Percentiles rank a stretch among this genome's conserved stretches.
Conservation (phyloP, 2,329 filamentous ascomycete species). For the Leptodontidium sp. region DNA sequence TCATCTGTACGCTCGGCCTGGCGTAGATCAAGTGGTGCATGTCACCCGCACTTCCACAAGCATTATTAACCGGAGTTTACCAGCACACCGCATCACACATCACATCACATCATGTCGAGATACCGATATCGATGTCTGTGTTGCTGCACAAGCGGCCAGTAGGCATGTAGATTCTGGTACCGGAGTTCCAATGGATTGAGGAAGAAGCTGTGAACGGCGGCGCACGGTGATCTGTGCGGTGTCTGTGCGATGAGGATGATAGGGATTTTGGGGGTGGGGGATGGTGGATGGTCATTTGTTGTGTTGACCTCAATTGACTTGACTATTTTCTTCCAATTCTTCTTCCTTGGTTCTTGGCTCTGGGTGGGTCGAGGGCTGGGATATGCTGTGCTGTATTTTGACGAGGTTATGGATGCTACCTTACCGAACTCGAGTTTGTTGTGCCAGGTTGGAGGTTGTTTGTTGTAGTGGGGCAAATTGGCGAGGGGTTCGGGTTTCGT, state of each 20-base stretch:
- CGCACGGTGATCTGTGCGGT: constrained; percentile 7
- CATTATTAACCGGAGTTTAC: neutral
- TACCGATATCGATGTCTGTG: neutral
- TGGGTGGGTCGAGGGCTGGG: neutral
- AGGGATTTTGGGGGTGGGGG: neutral
- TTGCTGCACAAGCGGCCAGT: constrained; percentile 4
- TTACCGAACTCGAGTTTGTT: too few species aligned
- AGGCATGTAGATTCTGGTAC: neutral
- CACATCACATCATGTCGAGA: neutral
- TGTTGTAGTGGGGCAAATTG: neutral
- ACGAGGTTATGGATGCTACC: too few species aligned
- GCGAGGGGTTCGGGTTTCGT: neutral
- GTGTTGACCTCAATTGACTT: neutral
- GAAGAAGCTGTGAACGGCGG: neutral
- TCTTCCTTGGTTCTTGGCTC: neutral
- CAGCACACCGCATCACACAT: neutral
- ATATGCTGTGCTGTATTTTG: too few species aligned
- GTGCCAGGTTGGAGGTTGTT: neutral
- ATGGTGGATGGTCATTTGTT: neutral
- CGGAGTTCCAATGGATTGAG: neutral
- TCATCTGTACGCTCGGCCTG: constrained; percentile 11
- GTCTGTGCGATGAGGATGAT: neutral
- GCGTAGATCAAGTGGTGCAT: neutral
- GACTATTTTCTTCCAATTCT: too few species aligned
- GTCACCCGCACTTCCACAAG: neutral